Base-by-base conservation (phyloP, 768 basidiomycete species). In the Suillus spraguei region DNA sequence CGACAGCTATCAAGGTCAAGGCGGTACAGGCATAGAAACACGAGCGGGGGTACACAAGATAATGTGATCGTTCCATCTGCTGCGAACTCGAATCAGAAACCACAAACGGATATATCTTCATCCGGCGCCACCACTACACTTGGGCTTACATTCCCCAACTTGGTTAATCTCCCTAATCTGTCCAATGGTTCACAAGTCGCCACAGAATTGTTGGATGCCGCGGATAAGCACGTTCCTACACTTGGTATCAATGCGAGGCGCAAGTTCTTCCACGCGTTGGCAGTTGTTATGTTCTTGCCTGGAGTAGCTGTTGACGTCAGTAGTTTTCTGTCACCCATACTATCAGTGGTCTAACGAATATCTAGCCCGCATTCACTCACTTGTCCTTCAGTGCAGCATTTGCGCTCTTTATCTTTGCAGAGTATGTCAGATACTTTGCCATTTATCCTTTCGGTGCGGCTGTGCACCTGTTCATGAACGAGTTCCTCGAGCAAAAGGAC, bases 371-470 rank as follows among this genome's bases (percentile, higher is more conserved):
- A 2, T 99, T 99, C 78, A 89, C 93, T 38, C 96, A 99, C 74
- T 79, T 99, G 50, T 88, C 95, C 10, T 97, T 99, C 79, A 96
- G 93, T 69, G 90, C 87, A 22, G 97, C 97, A 2, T 99, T 99
- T 76, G 90, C 97, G 10, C 76, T 94, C 67, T 99, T 99, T 80
- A 93, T 89, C 28, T 98, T 99, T 74, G 89, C 93, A 63, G 97
- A 99, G 79, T 99, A 98, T 79, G 86, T 98, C 66, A 93, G 97
- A 63, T 99, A 98, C 77, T 99, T 99, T 77, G 97, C 97, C 42
- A 85, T 99, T 56, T 98, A 97, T 78, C 97, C 97, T 4, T 92
- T 98, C 69, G 95, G 95, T 16, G 96, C 92, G 11, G 81, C 87
- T 13, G 87, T 99, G 22, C 97, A 99, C 77, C 79, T 98, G 61